A percentile compares a stretch with the other conserved stretches of the same genome.
Conservation (phyloP, 257 asterid species). For the Ocimum tenuiflorum region DNA sequence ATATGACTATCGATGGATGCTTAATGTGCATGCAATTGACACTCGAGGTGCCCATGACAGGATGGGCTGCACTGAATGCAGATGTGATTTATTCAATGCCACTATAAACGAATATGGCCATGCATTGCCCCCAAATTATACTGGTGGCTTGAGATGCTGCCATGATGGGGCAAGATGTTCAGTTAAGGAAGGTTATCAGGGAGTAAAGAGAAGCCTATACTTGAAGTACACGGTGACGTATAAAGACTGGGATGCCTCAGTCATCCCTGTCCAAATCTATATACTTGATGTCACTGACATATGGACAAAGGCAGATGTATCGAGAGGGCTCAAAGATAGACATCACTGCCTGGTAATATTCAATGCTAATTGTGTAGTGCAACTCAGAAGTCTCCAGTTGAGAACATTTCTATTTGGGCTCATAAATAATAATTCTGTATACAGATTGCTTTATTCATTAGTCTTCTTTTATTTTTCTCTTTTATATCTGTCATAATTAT, state of each 20-base stretch:
- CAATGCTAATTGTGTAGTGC: too few relatives aligned
- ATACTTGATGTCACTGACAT: conserved; percentile 57
- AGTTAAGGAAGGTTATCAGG: conserved; percentile 37
- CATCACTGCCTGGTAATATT: conserved; percentile 43
- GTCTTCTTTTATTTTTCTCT: not conserved
- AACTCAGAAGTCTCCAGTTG: not conserved
- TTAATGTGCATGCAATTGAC: conserved; percentile 80
- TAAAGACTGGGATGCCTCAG: conserved; percentile 47
- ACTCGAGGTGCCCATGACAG: conserved; percentile 62
- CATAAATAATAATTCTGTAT: not conserved
- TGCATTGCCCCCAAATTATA: conserved; percentile 31
- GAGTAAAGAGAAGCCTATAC: conserved; percentile 41
- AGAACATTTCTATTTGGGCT: not conserved
- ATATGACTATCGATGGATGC: conserved; percentile 63
- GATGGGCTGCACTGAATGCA: conserved; percentile 76
- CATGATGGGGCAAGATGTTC: conserved; percentile 53
- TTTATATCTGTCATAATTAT: not conserved
- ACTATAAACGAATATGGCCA: conserved; percentile 33
- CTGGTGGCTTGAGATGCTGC: conserved; percentile 72
- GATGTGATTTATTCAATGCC: conserved; percentile 62
- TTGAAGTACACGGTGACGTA: conserved; percentile 57
- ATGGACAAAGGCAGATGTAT: conserved; percentile 36
- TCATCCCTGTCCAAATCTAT: conserved; percentile 57
- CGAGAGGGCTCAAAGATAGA: conserved; percentile 24
- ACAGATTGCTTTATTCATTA: not conserved